phyloP scores from a whole-genome alignment of 495 filamentous ascomycete genomes.

The Daldinia concentrica region DNA sequence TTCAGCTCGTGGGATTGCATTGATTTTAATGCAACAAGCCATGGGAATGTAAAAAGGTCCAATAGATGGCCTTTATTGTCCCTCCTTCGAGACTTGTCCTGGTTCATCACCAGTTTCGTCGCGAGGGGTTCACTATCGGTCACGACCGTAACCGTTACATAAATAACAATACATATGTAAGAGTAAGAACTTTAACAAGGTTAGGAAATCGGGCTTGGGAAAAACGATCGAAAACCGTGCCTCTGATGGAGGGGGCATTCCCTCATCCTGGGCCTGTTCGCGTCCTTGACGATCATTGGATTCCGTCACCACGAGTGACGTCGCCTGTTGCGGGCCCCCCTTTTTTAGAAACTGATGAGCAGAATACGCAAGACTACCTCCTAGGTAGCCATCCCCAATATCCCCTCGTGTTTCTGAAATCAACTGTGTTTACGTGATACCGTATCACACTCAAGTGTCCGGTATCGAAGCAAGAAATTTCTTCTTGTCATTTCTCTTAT shows the following conservation, averaged over 20 bases:
- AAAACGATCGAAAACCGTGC: neutral
- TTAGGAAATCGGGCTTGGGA: neutral
- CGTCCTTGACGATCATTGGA: constrained; percentile 34
- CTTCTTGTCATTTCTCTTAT: neutral
- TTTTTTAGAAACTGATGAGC: constrained; percentile 25
- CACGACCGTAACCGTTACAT: neutral
- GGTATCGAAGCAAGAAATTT: constrained; percentile 23
- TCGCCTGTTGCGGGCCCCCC: constrained; percentile 28
- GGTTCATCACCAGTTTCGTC: constrained; percentile 36
- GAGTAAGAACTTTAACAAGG: constrained; percentile 24
- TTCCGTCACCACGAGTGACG: constrained; percentile 36
- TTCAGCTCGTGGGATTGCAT: constrained; percentile 43
- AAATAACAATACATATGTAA: neutral
- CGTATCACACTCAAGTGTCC: constrained; percentile 2
- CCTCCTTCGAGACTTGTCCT: constrained; percentile 25
- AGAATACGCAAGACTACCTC: constrained; percentile 17
- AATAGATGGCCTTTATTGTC: constrained; percentile 13
- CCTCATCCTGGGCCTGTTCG: constrained; percentile 3
- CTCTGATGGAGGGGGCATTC: constrained; percentile 5
- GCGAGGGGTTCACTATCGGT: constrained; percentile 1
- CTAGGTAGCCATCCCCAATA: constrained; percentile 4
- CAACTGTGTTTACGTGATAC: constrained; percentile 23
- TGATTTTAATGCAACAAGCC: constrained; percentile 39
- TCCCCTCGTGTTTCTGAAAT: constrained; percentile 12
- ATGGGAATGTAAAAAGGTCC: constrained; percentile 21